A percentile compares a stretch with the other conserved stretches of the same genome.
Conservation (phyloP, 2,329 filamentous ascomycete species). For the Bipolaris bicolor region DNA sequence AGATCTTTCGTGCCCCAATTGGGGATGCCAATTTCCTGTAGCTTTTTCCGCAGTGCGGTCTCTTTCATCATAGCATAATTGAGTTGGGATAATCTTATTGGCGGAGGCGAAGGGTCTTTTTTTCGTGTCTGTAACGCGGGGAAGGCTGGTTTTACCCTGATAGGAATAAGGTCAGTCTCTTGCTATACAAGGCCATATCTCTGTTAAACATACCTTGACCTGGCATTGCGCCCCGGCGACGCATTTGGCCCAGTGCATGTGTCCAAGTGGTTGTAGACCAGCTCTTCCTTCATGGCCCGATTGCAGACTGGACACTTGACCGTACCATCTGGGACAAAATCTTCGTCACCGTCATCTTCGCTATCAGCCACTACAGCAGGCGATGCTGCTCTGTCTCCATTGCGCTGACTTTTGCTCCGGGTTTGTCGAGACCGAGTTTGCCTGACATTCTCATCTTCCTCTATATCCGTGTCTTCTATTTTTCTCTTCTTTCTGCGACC, state of each 20-base stretch:
- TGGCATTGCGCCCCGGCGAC: constrained; percentile 35
- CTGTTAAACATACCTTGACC: constrained; percentile 36
- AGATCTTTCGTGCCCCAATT: constrained; percentile 70
- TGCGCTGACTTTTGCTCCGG: constrained; percentile 47
- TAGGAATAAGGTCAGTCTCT: constrained; percentile 13
- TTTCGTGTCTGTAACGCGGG: constrained; percentile 32
- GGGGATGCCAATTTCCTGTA: constrained; percentile 80
- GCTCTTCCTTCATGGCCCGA: constrained; percentile 76
- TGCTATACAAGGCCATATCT: background rate
- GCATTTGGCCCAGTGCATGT: constrained; percentile 58
- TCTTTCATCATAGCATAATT: constrained; percentile 92
- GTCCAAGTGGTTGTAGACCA: constrained; percentile 83
- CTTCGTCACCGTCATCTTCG: constrained; percentile 51
- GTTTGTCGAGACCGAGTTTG: constrained; percentile 45
- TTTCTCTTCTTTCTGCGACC: constrained; percentile 56
- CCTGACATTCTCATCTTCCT: constrained; percentile 47
- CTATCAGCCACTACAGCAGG: constrained; percentile 48
- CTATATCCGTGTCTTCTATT: constrained; percentile 56
- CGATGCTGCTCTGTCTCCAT: constrained; percentile 34
- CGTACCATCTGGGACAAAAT: constrained; percentile 68
- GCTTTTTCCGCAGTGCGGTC: constrained; percentile 75
- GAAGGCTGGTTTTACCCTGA: constrained; percentile 32
- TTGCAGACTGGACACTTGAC: constrained; percentile 85
- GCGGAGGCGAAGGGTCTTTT: constrained; percentile 50
- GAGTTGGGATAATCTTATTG: constrained; percentile 68